Conservation (phyloP, 805 yeast species). For the Saccharomycopsis malanga region DNA sequence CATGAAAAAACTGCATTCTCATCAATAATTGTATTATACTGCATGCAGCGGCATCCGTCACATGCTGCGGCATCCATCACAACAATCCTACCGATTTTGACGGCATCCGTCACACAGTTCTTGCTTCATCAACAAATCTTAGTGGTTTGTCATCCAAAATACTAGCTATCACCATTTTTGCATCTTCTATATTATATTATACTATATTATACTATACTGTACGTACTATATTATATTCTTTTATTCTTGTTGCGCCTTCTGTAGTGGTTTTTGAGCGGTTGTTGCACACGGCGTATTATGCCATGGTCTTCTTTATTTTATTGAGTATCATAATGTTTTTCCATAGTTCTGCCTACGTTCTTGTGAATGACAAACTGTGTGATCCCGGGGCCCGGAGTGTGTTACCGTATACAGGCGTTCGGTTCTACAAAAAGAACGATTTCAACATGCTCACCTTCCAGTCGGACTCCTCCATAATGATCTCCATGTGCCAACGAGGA, state of each 20-base stretch:
- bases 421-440: slow-evolving; percentile 15
- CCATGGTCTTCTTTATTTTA: background rate
- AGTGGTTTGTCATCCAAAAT: no score
- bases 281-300: background rate
- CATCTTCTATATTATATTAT: slow-evolving; percentile 4
- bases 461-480: slow-evolving; percentile 1
- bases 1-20: no score
- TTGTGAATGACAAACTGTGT: slow-evolving; percentile 17
- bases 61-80: no score
- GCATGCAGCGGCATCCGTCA: no score
- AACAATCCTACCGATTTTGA: no score
- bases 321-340: background rate
- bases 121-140: no score
- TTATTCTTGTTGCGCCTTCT: no score
- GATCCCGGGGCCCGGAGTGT: slow-evolving; percentile 13
- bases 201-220: slow-evolving; percentile 9
- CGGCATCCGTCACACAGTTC: no score
- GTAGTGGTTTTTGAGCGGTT: no score
- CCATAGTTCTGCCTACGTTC: background rate
- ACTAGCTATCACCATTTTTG: no score
- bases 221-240: background rate
- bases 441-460: background rate
- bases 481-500: slow-evolving; percentile 15
- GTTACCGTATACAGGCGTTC: slow-evolving; percentile 16
- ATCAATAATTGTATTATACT: no score